Percentiles rank a stretch among this genome's conserved stretches.
Evolutionary conservation across 768 basidiomycete species (phyloP).

Genomic region (Fomitopsis pulvina): DNA sequence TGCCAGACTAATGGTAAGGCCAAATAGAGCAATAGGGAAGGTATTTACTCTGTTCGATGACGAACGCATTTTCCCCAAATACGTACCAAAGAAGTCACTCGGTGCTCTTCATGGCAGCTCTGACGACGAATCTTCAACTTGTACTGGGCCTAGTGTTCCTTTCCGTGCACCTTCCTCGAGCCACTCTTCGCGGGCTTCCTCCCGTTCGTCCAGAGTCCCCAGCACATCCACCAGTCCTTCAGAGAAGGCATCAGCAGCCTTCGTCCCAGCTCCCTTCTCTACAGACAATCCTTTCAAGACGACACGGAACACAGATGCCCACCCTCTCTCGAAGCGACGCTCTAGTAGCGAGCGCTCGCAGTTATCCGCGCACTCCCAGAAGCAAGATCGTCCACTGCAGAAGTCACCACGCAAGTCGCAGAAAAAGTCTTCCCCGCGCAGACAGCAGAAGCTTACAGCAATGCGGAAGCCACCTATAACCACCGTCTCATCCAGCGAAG

Average conservation of each 20-base stretch:
- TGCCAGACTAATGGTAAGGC: no score
- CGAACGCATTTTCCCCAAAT: neutral
- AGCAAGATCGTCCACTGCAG: conserved; percentile 7
- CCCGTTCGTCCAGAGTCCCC: no score
- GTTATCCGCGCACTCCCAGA: conserved; percentile 3
- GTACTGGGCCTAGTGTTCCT: no score
- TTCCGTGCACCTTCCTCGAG: no score
- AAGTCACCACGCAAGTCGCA: conserved; percentile 27
- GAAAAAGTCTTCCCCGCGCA: conserved; percentile 20
- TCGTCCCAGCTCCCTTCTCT: neutral
- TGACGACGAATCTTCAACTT: no score
- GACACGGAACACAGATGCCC: no score
- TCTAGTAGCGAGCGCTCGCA: no score
- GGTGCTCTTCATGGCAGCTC: neutral
- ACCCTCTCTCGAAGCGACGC: no score
- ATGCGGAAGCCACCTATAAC: neutral
- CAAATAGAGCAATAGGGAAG: neutral
- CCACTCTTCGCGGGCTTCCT: no score
- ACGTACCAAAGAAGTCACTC: neutral
- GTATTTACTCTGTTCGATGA: neutral
- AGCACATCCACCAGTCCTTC: no score
- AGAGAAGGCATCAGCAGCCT: no score
- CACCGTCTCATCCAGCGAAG: neutral
- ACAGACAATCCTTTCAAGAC: neutral
- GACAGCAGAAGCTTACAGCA: no score